These are phyloP conservation scores for Phytophthora pistaciae DNA, from an alignment of 352 stramenopile species.

Conservation along the genomic window DNA sequence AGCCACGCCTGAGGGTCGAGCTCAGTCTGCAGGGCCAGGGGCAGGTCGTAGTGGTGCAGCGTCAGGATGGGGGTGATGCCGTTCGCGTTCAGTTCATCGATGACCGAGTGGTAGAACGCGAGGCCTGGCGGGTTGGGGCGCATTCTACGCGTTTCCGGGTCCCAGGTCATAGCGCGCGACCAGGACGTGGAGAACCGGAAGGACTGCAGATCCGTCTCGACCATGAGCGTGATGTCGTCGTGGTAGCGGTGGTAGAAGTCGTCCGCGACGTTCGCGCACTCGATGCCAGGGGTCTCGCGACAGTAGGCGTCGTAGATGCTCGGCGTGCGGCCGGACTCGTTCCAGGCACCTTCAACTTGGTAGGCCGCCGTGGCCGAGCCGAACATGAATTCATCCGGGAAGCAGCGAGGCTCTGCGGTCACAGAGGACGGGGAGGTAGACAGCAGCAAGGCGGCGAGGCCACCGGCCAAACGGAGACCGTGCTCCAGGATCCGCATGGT, in stretches of 20 bases:
- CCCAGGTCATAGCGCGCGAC: constrained; percentile 88
- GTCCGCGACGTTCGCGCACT: constrained; percentile 90
- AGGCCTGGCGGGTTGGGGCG: constrained; percentile 88
- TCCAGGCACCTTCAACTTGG: constrained; percentile 92
- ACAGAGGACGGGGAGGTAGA: constrained; percentile 1
- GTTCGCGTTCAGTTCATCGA: constrained; percentile 79
- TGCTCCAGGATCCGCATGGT: constrained; percentile 19
- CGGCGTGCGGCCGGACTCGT: constrained; percentile 73
- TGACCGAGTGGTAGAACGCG: constrained; percentile 92
- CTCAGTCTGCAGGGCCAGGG: constrained; percentile 80
- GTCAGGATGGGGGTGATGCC: constrained; percentile 92
- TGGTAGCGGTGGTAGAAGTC: constrained; percentile 93
- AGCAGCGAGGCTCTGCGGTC: constrained; percentile 32
- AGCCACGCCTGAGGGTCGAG: constrained; percentile 60
- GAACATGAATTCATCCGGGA: constrained; percentile 74
- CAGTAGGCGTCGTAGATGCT: constrained; percentile 95
- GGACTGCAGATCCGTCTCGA: constrained; percentile 88
- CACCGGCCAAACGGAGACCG: constrained; percentile 5
- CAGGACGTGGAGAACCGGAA: constrained; percentile 95
- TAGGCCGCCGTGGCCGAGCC: constrained; percentile 88
- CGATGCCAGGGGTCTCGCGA: constrained; percentile 58
- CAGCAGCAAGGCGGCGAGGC: constrained; percentile 8
- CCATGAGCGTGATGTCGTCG: constrained; percentile 94
- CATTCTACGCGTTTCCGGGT: constrained; percentile 49
- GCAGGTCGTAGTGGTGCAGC: constrained; percentile 96